Evolutionary conservation across 352 stramenopile genomes (phyloP), one percentile per base, ranked within the genome.

Genomic region (Pythium coloratum): DNA sequence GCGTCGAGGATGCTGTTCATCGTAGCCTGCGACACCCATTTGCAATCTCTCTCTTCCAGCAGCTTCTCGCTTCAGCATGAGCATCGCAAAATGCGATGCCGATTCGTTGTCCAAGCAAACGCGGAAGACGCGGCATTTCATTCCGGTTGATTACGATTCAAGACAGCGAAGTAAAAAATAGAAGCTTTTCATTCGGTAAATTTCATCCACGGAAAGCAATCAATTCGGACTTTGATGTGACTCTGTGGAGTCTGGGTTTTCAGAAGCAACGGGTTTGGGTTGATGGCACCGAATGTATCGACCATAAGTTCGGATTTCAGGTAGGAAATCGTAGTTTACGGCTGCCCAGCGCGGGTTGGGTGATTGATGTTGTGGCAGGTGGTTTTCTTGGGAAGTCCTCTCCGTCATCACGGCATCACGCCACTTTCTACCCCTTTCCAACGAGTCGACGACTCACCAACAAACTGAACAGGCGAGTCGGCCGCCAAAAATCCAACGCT

Each of bases 161-260:
- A 6, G 10, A 18, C 5, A 8, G 12, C 12, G 14, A 50, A 50
- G 42, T 50, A 50, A 50, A 50, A 8, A 50, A 28, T 50, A 13
- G 42, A 26, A 50, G 4, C 16, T 28, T 50, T 46, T 14, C 38
- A 46, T 50, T 24, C 16, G 14, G 42, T 50, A 50, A 50, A 7
- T 50, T 50, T 50, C 42, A 18, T 2, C 20, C 20, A 24, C 20
- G 20, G 20, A 24, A 24, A 24, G 20, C 20, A 24, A 24, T 24
- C 20, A 24, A 24, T 24, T 24, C 20, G 20, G 20, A 24, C 20
- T 24, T 24, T 24, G 20, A 24, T 24, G 20, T 26, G 14, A 50
- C 42, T 50, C 42, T 7, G 12, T 33, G 34, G 38, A 59, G 53
- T 59, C 53, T 59, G 33, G 13, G 54, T 59, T 59, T 59, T 59